Evolutionary conservation across 2,329 filamentous ascomycete genomes (phyloP), one percentile per base, ranked within the genome.

Genomic region (Aspergillus piperis): DNA sequence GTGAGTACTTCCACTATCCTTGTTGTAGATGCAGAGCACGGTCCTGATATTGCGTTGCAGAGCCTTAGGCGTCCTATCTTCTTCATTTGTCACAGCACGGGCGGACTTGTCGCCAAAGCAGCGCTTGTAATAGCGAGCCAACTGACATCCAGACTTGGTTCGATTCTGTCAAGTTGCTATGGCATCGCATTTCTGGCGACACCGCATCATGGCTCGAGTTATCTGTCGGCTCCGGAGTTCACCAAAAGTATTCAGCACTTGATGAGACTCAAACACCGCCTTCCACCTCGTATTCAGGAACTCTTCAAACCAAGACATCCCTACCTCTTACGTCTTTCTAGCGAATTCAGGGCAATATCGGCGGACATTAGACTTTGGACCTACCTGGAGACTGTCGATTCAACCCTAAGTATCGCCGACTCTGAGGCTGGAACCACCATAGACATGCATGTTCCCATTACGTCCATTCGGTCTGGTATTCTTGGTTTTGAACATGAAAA

Each of bases 371-470:
- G 81, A 6, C 77, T 88, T 11, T 88, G 86, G 85, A 86, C 85
- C 0, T 83, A 88, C 42, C 85, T 88, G 60, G 86, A 88, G 66
- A 88, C 84, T 0, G 80, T 85, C 7, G 86, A 88, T 68, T 87
- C 85, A 0, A 80, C 81, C 0, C 75, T 88, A 4, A 83, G 82
- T 0, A 81, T 75, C 6, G 68, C 74, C 8, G 71, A 72, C 42
- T 67, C 71, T 0, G 69, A 75, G 3, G 69, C 71, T 1, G 73
- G 75, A 3, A 82, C 83, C 57, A 78, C 64, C 1, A 59, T 86
- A 2, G 84, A 84, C 65, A 86, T 88, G 60, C 83, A 83, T 7
- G 85, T 85, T 0, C 85, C 86, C 0, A 74, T 88, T 15, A 83
- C 84, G 0, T 86, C 85, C 77, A 74, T 75, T 13, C 62, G 71